Evolutionary conservation across 78 protist genomes (phyloP).

Genomic region (Abeoforma whisleri): DNA sequence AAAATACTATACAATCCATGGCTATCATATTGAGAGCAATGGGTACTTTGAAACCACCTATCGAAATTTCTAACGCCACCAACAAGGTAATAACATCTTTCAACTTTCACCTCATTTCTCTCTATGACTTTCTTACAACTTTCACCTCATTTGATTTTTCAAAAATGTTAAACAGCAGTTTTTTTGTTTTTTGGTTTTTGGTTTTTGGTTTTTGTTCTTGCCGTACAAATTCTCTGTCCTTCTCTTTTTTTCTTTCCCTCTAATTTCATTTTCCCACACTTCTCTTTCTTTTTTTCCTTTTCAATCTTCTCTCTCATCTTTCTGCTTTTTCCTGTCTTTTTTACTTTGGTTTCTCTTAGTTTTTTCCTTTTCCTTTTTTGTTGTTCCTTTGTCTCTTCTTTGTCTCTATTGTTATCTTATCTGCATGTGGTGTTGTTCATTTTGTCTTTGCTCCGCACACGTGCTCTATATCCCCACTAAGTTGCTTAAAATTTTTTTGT

Average conservation of each 20-base stretch:
- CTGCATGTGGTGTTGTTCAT: background rate
- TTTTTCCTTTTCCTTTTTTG: background rate
- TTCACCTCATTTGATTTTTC: no score
- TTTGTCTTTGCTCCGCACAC: background rate
- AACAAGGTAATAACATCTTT: no score
- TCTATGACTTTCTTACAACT: no score
- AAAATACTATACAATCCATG: constrained; percentile 40
- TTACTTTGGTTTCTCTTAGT: background rate
- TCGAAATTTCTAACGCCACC: background rate
- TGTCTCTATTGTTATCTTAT: background rate
- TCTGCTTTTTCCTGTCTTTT: background rate
- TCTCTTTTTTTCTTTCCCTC: background rate
- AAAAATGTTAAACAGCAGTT: no score
- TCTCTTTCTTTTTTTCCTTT: background rate
- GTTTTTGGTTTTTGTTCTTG: no score
- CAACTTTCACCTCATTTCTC: no score
- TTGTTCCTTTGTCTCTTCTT: background rate
- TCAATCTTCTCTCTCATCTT: background rate
- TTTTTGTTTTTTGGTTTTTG: no score
- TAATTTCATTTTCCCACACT: background rate
- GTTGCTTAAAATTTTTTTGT: background rate
- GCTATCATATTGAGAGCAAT: background rate
- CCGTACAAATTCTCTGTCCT: no score
- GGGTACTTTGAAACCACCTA: background rate
- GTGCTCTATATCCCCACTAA: background rate